Conservation (phyloP, 1,139 yeast species). For the Torulaspora globosa region DNA sequence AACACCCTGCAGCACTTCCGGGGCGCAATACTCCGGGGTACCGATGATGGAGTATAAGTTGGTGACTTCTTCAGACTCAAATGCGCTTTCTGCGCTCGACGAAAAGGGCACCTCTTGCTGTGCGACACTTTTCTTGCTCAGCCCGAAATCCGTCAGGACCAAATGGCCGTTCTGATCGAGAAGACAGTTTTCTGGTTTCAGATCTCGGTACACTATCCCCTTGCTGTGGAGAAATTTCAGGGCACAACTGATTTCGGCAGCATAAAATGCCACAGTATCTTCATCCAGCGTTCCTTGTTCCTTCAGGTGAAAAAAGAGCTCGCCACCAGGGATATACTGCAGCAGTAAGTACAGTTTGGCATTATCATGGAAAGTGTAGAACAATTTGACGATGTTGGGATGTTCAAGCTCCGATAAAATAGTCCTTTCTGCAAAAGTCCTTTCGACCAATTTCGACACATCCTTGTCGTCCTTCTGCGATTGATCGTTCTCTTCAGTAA, state of each 20-base stretch:
- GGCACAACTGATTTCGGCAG: constrained; percentile 84
- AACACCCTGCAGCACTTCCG: constrained; percentile 81
- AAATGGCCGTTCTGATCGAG: constrained; percentile 74
- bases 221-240: constrained; percentile 71
- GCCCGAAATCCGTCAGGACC: constrained; percentile 87
- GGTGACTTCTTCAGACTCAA: constrained; percentile 29
- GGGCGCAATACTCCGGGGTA: constrained; percentile 96
- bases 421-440: constrained; percentile 69
- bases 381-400: constrained; percentile 82
- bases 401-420: constrained; percentile 70
- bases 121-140: constrained; percentile 58
- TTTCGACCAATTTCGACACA: constrained; percentile 41
- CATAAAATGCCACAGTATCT: constrained; percentile 71
- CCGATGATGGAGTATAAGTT: constrained; percentile 74
- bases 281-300: constrained; percentile 50
- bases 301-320: constrained; percentile 77
- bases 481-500: constrained; percentile 36
- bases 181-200: constrained; percentile 91
- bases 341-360: constrained; percentile 73
- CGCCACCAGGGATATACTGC: constrained; percentile 93
- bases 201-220: constrained; percentile 86
- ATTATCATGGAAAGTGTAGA: constrained; percentile 84
- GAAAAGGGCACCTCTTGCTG: constrained; percentile 19
- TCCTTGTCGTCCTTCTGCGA: constrained; percentile 18
- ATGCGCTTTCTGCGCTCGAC: constrained; percentile 4